Evolutionary conservation across 305 asterid genomes (phyloP).

Genomic region (Fraxinus sp.): DNA sequence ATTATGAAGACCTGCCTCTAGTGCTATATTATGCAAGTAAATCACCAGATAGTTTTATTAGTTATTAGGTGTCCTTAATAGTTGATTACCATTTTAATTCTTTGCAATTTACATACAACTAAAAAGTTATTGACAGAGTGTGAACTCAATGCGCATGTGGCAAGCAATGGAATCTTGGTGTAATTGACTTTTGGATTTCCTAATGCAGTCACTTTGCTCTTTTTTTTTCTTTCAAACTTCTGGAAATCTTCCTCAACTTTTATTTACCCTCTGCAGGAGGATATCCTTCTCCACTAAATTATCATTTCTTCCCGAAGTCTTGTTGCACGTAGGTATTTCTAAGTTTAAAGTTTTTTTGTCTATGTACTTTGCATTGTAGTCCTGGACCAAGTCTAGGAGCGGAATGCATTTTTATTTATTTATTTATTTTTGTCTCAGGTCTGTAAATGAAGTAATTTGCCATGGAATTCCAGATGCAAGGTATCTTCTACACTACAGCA

Average conservation of each 20-base stretch:
- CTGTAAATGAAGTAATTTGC: constrained; percentile 96
- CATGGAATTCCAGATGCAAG: constrained; percentile 99
- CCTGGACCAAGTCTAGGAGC: constrained; percentile 23
- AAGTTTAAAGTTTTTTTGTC: constrained; percentile 27
- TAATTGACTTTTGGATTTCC: background rate
- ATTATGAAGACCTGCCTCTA: background rate
- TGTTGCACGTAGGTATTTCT: constrained; percentile 98
- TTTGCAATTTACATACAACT: background rate
- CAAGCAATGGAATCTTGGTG: constrained; percentile 4
- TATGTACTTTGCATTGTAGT: constrained; percentile 15
- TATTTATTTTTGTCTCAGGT: constrained; percentile 47
- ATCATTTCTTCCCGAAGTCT: constrained; percentile 94
- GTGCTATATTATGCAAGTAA: background rate
- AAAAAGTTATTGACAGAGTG: background rate
- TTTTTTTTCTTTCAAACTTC: background rate
- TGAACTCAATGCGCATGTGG: constrained; percentile 4
- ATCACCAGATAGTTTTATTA: background rate
- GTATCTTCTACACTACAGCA: constrained; percentile 39
- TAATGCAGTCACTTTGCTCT: background rate
- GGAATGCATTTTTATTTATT: background rate
- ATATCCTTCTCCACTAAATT: constrained; percentile 95
- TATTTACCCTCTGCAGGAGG: constrained; percentile 61
- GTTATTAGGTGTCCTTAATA: background rate
- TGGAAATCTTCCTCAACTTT: constrained; percentile 15
- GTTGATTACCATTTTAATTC: background rate